phyloP scores from a whole-genome alignment of 306 rosid species.

The Ammopiptanthus mongolicus region DNA sequence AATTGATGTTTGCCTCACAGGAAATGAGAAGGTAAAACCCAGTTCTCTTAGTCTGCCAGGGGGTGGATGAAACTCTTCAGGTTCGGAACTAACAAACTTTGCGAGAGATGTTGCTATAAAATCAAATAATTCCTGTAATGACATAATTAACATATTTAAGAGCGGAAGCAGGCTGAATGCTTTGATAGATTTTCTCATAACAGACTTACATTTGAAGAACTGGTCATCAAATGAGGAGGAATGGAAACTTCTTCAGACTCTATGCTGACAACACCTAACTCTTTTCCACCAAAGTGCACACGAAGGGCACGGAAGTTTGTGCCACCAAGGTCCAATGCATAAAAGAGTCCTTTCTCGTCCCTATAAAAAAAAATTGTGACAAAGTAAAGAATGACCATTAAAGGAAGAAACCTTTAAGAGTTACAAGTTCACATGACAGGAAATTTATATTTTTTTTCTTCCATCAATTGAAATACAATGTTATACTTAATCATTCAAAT shows the following conservation, averaged over 20 bases:
- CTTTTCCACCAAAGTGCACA: constrained; percentile 84
- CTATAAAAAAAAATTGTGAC: constrained; percentile 31
- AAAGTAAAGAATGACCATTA: not conserved
- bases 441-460: not conserved
- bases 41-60: constrained; percentile 92
- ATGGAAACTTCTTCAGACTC: constrained; percentile 82
- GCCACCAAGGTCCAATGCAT: constrained; percentile 98
- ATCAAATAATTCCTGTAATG: constrained; percentile 80
- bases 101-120: constrained; percentile 73
- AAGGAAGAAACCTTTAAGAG: not conserved
- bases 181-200: constrained; percentile 13
- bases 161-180: not conserved
- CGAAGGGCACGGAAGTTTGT: constrained; percentile 93
- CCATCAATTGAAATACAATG: not conserved
- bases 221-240: constrained; percentile 89
- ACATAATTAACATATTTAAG: constrained; percentile 25
- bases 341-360: constrained; percentile 82
- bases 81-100: constrained; percentile 75
- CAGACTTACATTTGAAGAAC: constrained; percentile 74
- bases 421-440: not conserved
- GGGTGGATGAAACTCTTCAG: constrained; percentile 72
- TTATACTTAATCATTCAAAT: not conserved
- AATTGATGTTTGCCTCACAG: constrained; percentile 80
- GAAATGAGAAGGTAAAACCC: constrained; percentile 98
- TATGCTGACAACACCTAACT: constrained; percentile 43